These are phyloP conservation scores for Apiospora koreana DNA, from an alignment of 2,329 filamentous ascomycete genomes.

Conservation along the genomic window DNA sequence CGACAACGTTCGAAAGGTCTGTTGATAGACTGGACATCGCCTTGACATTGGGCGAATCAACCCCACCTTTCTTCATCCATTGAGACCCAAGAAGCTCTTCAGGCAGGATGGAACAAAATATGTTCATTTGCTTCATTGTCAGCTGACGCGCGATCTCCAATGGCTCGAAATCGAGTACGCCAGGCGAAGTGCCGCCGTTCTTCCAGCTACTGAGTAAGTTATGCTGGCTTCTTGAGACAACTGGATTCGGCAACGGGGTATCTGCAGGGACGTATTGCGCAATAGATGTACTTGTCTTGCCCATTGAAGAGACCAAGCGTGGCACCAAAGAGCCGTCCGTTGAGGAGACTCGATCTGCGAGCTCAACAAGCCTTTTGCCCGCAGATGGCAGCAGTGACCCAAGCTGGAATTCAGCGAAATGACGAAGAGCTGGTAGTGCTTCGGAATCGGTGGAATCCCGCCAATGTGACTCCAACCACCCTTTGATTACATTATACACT, in stretches of 20 bases:
- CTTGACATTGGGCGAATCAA: slow-evolving; percentile 83
- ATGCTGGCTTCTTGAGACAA: slow-evolving; percentile 75
- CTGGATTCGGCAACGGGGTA: slow-evolving; percentile 67
- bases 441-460: slow-evolving; percentile 75
- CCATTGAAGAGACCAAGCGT: slow-evolving; percentile 80
- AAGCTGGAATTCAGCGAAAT: slow-evolving; percentile 78
- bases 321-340: slow-evolving; percentile 77
- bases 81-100: slow-evolving; percentile 90
- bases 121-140: slow-evolving; percentile 85
- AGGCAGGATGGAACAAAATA: slow-evolving; percentile 89
- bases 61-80: slow-evolving; percentile 87
- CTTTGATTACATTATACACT: slow-evolving; percentile 96
- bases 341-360: slow-evolving; percentile 76
- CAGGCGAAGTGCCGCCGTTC: slow-evolving; percentile 67
- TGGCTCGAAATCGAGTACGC: slow-evolving; percentile 87
- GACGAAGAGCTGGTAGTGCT: slow-evolving; percentile 73
- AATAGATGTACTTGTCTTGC: slow-evolving; percentile 79
- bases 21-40: slow-evolving; percentile 93
- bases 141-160: slow-evolving; percentile 89
- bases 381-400: slow-evolving; percentile 70
- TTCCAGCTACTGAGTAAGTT: slow-evolving; percentile 74
- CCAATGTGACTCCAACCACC: slow-evolving; percentile 97
- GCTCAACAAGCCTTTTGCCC: slow-evolving; percentile 76
- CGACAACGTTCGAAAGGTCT: slow-evolving; percentile 88
- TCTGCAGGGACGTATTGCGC: slow-evolving; percentile 71